phyloP scores from a whole-genome alignment of 345 rosid genomes.

The Acer campestre region DNA sequence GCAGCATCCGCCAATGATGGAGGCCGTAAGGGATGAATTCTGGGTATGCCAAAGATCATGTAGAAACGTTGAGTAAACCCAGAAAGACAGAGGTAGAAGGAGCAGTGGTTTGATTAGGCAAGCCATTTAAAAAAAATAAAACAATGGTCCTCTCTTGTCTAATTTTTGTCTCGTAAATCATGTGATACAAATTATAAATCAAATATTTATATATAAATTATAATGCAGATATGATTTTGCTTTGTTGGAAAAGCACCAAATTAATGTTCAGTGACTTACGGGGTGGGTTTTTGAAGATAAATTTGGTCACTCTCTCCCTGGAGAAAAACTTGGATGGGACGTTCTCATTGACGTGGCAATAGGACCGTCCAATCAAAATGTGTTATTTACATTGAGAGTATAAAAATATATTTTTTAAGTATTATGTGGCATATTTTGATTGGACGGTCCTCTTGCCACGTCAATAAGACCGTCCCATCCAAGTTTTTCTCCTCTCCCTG shows the following conservation, averaged over 20 bases:
- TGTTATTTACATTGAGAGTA: no score
- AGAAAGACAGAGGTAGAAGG: neutral
- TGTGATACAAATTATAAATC: no score
- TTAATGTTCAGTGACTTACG: neutral
- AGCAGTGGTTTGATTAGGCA: neutral
- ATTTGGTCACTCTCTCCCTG: neutral
- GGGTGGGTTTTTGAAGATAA: neutral
- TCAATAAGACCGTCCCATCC: no score
- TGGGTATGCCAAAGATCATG: neutral
- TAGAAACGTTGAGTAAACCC: neutral
- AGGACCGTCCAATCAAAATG: no score
- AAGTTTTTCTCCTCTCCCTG: no score
- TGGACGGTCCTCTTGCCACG: no score
- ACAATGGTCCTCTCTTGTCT: neutral
- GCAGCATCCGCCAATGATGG: neutral
- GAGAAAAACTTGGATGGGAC: no score
- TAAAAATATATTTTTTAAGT: no score
- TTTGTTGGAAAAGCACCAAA: constrained; percentile 1
- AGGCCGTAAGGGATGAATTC: neutral
- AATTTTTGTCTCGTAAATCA: neutral
- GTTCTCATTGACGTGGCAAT: no score
- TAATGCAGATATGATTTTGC: no score
- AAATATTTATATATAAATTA: no score
- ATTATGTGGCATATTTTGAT: no score
- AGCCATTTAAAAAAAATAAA: neutral